phyloP scores from a whole-genome alignment of 2,329 filamentous ascomycete genomes.

The Triangularia setosa region DNA sequence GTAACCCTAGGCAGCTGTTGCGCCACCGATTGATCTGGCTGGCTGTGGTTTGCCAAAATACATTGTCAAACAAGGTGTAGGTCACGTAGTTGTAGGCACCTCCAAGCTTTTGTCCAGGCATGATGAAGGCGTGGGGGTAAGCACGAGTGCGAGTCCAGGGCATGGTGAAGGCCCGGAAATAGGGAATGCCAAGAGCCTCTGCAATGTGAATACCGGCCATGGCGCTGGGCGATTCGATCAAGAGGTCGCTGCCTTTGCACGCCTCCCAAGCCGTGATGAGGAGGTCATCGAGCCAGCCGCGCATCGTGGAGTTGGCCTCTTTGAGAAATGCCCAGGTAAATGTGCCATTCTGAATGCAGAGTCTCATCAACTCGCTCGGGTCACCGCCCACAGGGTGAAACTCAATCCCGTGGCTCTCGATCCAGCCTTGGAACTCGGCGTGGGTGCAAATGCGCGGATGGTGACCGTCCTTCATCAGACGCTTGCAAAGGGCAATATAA shows the following conservation, averaged over 20 bases:
- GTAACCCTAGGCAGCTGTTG: conserved; percentile 71
- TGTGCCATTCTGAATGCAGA: conserved; percentile 96
- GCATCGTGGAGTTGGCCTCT: conserved; percentile 82
- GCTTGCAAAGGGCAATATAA: conserved; percentile 94
- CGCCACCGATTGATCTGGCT: conserved; percentile 92
- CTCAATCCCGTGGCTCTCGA: conserved; percentile 88
- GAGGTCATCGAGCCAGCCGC: conserved; percentile 91
- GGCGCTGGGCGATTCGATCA: conserved; percentile 92
- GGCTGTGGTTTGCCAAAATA: conserved; percentile 94
- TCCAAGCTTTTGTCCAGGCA: conserved; percentile 89
- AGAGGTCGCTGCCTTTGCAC: conserved; percentile 80
- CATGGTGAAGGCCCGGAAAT: conserved; percentile 98
- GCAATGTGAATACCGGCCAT: conserved; percentile 99
- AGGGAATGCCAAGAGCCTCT: conserved; percentile 86
- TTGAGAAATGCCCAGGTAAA: conserved; percentile 89
- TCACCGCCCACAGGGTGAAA: conserved; percentile 87
- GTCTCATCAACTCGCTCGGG: conserved; percentile 87
- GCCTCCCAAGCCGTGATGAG: conserved; percentile 76
- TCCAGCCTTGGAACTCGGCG: conserved; percentile 82
- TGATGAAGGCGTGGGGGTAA: conserved; percentile 94
- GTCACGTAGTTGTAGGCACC: conserved; percentile 93
- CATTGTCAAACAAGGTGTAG: conserved; percentile 92
- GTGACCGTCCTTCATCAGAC: conserved; percentile 82
- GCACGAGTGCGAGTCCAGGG: conserved; percentile 94
- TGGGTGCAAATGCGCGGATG: conserved; percentile 86